Evolutionary conservation across 345 rosid species (phyloP), one percentile per base, ranked within the genome.

Genomic region (Diplotaxis tenuifolia): DNA sequence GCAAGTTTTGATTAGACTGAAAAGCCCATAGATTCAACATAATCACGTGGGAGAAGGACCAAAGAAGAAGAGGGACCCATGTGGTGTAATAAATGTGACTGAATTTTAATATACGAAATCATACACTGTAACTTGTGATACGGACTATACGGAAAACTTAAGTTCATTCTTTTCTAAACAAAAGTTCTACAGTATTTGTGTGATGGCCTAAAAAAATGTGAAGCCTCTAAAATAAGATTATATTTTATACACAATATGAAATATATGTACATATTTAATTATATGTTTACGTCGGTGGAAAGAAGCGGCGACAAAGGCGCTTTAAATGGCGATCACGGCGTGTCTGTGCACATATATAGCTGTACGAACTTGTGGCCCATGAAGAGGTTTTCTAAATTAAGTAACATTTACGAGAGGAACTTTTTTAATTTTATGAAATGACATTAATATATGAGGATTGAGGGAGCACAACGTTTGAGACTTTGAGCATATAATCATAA

Each of bases 321-420:
- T 63, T 70, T 76, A 76, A 76, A 64, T 70, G 71, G 62, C 70
- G 67, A 57, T 76, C 75, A 76, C 79, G 62, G 71, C 47, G 67
- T 76, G 61, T 70, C 71, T 76, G 53, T 76, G 75, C 66, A 52
- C 56, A 62, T 6, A 60, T 47, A 11, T 47, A 31, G 23, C 47
- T 29, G 66, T 73, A 20, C 25, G 28, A 38, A 38, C 69, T 63
- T 63, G 23, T n/a, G 58, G 1, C 31, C 21, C 23, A 21, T 5
- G 6, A 61, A 9, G n/a, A 60, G 63, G 38, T 61, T 61, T 60
- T 50, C 70, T 21, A 29, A 53, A 50, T 53, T 20, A 28, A 47
- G 15, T 5, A 68, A 54, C 79, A 38, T 53, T 68, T 75, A 67
- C 21, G 21, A n/a, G 54, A 16, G 7, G 16, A 47, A 47, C 15